Conservation (phyloP, 495 filamentous ascomycete species). For the Penicillium salamii region DNA sequence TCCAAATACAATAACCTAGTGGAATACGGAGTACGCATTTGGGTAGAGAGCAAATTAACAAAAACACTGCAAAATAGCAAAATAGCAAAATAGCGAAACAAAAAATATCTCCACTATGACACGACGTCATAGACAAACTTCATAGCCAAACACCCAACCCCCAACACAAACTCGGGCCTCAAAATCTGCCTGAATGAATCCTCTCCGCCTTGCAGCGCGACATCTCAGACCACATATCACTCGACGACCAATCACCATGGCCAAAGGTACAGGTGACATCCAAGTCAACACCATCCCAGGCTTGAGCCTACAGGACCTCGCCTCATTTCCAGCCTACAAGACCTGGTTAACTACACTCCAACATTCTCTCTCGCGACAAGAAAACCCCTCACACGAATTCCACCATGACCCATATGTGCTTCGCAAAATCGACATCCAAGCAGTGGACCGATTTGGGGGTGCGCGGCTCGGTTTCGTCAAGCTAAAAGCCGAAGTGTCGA, state of each 20-base stretch:
- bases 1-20: too few species aligned
- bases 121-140: background rate
- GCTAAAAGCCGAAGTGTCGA: constrained; percentile 63
- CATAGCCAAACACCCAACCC: too few species aligned
- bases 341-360: constrained; percentile 70
- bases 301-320: constrained; percentile 61
- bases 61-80: too few species aligned
- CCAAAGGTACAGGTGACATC: constrained; percentile 24
- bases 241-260: constrained; percentile 8
- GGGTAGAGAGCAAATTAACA: too few species aligned
- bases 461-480: constrained; percentile 75
- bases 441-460: constrained; percentile 68
- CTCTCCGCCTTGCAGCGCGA: constrained; percentile 8
- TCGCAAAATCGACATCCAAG: constrained; percentile 66
- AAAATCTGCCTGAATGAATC: constrained; percentile 2
- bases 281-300: constrained; percentile 56
- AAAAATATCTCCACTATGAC: too few species aligned
- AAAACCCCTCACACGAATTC: constrained; percentile 63
- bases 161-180: background rate
- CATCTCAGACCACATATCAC: constrained; percentile 6
- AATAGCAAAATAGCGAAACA: too few species aligned
- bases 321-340: constrained; percentile 68
- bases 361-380: constrained; percentile 61
- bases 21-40: too few species aligned
- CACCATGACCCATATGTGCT: constrained; percentile 67